phyloP scores from a whole-genome alignment of 192 early-diverging fungal genomes.

The Backusella parvicylindrica region DNA sequence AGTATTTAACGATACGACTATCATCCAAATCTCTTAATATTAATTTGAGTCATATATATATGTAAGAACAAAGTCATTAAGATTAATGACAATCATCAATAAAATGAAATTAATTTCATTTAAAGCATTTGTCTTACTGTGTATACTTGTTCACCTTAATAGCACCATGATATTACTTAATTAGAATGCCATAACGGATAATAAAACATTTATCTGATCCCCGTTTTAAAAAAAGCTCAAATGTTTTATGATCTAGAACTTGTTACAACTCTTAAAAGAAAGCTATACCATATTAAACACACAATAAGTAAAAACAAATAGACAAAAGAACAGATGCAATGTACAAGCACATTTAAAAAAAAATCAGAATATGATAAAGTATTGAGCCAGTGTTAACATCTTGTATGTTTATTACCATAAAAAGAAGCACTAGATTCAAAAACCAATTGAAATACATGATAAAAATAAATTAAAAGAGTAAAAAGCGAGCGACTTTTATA shows the following conservation, averaged over 20 bases:
- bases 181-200: background rate
- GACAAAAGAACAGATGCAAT: background rate
- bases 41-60: background rate
- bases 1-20: background rate
- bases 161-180: background rate
- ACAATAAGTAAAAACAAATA: background rate
- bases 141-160: background rate
- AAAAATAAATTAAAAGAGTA: slow-evolving; percentile 6
- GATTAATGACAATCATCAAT: background rate
- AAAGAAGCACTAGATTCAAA: background rate
- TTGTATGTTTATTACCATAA: background rate
- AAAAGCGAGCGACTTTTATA: background rate
- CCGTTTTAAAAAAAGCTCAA: background rate
- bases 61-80: background rate
- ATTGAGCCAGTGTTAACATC: background rate
- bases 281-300: background rate
- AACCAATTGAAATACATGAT: background rate
- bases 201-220: background rate
- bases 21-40: background rate
- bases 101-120: background rate
- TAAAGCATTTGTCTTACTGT: background rate
- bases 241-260: background rate
- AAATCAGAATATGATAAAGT: background rate
- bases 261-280: background rate
- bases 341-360: background rate